phyloP scores from a whole-genome alignment of 805 yeast species.

The Saccharomycodes ludwigii region DNA sequence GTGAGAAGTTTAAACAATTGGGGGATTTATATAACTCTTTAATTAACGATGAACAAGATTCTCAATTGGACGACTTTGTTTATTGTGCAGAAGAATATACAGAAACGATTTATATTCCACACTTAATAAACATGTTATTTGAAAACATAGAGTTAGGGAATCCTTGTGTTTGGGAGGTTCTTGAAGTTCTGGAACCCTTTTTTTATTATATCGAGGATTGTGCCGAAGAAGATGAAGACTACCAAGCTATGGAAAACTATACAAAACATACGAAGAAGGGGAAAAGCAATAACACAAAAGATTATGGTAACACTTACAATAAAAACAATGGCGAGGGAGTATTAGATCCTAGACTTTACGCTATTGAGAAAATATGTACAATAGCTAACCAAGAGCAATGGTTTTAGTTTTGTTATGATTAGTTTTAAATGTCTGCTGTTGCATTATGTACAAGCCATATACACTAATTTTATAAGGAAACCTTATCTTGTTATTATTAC shows the following conservation, averaged over 20 bases:
- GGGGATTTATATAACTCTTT: slow-evolving; percentile 25
- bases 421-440: no score
- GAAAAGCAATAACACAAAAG: no score
- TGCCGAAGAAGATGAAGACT: slow-evolving; percentile 15
- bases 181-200: slow-evolving; percentile 25
- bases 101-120: slow-evolving; percentile 23
- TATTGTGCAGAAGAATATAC: slow-evolving; percentile 26
- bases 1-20: slow-evolving; percentile 22
- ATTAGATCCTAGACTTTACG: slow-evolving; percentile 25
- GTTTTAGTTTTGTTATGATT: slow-evolving; percentile 11
- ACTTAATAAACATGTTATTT: slow-evolving; percentile 20
- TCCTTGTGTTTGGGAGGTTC: slow-evolving; percentile 22
- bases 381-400: slow-evolving; percentile 26
- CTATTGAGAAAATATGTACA: slow-evolving; percentile 25
- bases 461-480: no score
- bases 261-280: not conserved
- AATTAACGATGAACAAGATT: slow-evolving; percentile 26
- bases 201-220: slow-evolving; percentile 21
- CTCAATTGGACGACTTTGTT: slow-evolving; percentile 24
- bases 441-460: no score
- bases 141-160: slow-evolving; percentile 16
- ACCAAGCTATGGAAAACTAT: not conserved
- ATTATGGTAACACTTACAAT: no score
- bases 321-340: not conserved
- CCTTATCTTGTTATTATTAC: not conserved